Conservation (phyloP, 2,329 filamentous ascomycete species). For the Epichloe scottii region DNA sequence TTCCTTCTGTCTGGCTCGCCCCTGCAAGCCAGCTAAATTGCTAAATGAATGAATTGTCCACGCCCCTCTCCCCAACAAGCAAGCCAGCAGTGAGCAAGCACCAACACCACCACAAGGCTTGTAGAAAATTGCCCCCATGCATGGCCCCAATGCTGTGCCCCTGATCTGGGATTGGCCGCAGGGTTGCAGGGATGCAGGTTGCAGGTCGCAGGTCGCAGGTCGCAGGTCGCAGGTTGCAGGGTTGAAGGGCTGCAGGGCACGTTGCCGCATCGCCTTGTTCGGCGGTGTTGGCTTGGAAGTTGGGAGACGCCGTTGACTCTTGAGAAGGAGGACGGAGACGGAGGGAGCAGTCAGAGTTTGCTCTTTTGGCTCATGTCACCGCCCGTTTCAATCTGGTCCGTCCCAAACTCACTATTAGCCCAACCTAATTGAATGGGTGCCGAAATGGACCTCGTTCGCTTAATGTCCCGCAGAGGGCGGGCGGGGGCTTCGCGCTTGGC, state of each 20-base stretch:
- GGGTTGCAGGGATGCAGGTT: not conserved
- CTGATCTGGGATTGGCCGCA: conserved; percentile 8
- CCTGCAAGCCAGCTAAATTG: not conserved
- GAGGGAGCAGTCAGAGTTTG: conserved; percentile 1
- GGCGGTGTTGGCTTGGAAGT: not conserved
- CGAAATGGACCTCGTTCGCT: conserved; percentile 8
- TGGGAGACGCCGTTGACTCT: not conserved
- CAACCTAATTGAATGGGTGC: conserved; percentile 8
- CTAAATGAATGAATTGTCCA: not conserved
- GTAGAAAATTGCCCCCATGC: conserved; percentile 6
- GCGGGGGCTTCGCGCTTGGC: not conserved
- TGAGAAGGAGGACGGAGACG: too few relatives aligned
- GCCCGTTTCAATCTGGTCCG: conserved; percentile 21
- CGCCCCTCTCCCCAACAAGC: not conserved
- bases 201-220: too few relatives aligned
- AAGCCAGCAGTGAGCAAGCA: too few relatives aligned
- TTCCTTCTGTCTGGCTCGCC: not conserved
- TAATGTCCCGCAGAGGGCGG: conserved; percentile 2
- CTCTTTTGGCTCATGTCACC: conserved; percentile 19
- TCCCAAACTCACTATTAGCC: conserved; percentile 13
- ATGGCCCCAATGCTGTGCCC: conserved; percentile 10
- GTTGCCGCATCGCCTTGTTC: conserved; percentile 9
- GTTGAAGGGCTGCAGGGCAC: not conserved
- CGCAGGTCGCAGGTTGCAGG: too few relatives aligned
- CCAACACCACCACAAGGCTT: not conserved